Base-by-base conservation (phyloP, 2,329 filamentous ascomycete genomes). In the Penicillium frequentans region DNA sequence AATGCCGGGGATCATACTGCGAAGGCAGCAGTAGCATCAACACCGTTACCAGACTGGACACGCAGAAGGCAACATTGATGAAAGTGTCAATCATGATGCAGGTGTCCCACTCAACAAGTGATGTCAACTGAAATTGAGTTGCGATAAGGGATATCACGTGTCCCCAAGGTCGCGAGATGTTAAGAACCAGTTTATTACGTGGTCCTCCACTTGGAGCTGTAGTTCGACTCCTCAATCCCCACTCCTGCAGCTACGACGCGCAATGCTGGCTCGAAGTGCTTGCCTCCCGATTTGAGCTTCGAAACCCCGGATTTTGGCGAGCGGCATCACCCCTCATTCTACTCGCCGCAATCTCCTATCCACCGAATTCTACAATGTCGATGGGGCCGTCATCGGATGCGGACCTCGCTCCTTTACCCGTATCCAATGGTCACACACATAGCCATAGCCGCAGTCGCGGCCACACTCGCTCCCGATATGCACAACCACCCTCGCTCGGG, bases 11-110 rank as follows among this genome's bases (percentile, higher is more conserved):
- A 35, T 73, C 72, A 72, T 84, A 85, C 62, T 79, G 77, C 23
- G 79, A 78, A 1, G 84, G 84, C 14, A 85, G 70, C 8, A 80
- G 77, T 51, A 84, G 59, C 26, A 86, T 76, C 37, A 84, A 67
- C 42, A 82, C 59, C 8, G 80, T 81, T 62, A 85, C 65, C 11
- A 77, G 64, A 3, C 77, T 81, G 16, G 80, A 82, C 44, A 84
- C 63, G 64, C 58, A 80, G 52, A 74, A 75, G 26, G 67, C 71
- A 58, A 75, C 57, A 53, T 64, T 73, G 52, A 75, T 68, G 49
- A 75, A 54, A 16, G 64, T 62, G 37, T 73, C 73, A 55, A 75
- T 70, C 67, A 78, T 75, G 60, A 54, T 59, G 54, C 24, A 13
- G 4, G 24, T 24, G 21, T 23, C n/a, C n/a, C 6, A 23, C 23